Evolutionary conservation across 768 basidiomycete genomes (phyloP), one percentile per base, ranked within the genome.

Genomic region (Phylloporus arenicola): DNA sequence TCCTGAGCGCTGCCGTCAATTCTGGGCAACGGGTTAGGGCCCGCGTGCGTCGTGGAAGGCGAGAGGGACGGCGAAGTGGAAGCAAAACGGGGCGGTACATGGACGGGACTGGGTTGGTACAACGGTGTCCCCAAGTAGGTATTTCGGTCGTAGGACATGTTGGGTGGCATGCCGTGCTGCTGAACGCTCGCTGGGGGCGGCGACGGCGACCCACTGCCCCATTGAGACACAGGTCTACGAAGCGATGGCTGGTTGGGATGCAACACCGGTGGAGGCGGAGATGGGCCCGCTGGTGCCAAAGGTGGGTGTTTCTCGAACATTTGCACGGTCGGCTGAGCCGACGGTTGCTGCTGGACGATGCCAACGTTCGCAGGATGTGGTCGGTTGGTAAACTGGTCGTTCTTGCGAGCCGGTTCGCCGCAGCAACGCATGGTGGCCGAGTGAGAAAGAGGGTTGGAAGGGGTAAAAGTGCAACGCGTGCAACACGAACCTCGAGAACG

Each of bases 371-470:
- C 53, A 6, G 64, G 55, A 29, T 56, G 57, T 0, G 61, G 56
- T 2, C 70, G 65, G 64, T 74, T 72, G 45, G 68, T 57, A 48
- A 64, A 63, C 43, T 69, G 57, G 47, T 64, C 54, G 49, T 69
- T 62, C 25, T 62, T 59, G 31, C 62, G 59, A 29, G 55, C 61
- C 9, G 75, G 56, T 43, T 78, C 75, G n/a, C 84, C 83, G 62
- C 86, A 89, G 60, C 87, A 88, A 55, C 79, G 75, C 82, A 84
- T 86, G 57, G 57, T 53, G 33, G 29, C 29, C 47, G 8, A 44
- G 41, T 30, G 22, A 33, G 39, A 53, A 50, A 43, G 16, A 43
- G 16, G n/a, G 20, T 17, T 20, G 31, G 45, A 20, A 17, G 1
- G 3, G 42, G 22, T 7, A 12, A 31, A 47, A 25, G 6, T 13